Evolutionary conservation across 2,329 filamentous ascomycete genomes (phyloP), one percentile per base, ranked within the genome.

Genomic region (Bipolaris oryzae): DNA sequence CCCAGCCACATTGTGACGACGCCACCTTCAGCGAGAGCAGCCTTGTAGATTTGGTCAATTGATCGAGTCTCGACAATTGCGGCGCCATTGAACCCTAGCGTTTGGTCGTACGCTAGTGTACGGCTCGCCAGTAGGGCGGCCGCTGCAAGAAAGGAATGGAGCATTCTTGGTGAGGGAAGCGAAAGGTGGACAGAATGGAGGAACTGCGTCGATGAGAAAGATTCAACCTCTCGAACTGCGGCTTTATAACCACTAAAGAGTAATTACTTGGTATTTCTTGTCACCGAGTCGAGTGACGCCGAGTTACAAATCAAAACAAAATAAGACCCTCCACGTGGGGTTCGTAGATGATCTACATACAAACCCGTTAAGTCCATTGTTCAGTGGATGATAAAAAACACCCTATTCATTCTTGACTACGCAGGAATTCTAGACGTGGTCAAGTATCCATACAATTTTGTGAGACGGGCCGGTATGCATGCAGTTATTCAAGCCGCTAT

Each of bases 21-120:
- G 2, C 75, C 77, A 5, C 78, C 77, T 55, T 84, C 83, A 1
- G 75, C 72, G 23, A 82, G 63, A 0, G 83, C 82, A 2, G 81
- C 81, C 28, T 78, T 52, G 67, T 85, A 76, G 15, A 85, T 81
- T 46, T 82, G 73, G 10, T 84, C 80, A 1, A 84, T 61, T 1
- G 77, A 76, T 13, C 81, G 76, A 11, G 72, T 82, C 49, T 84
- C 81, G 7, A 46, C 43, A 7, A 16, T 35, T 9, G 43, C 28
- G 18, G 43, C 43, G 10, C 43, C 16, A 9, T 46, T 35, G 16
- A 46, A 46, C 16, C 43, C 43, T 13, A 46, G 16, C 6, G 28
- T 20, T 46, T 46, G 43, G 11, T 46, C 43, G 16, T 46, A 46
- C 16, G 43, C 43, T 20, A 46, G 16, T n/a, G 43, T 21, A 46